phyloP scores from a whole-genome alignment of 306 rosid genomes.

The Delonix regia region DNA sequence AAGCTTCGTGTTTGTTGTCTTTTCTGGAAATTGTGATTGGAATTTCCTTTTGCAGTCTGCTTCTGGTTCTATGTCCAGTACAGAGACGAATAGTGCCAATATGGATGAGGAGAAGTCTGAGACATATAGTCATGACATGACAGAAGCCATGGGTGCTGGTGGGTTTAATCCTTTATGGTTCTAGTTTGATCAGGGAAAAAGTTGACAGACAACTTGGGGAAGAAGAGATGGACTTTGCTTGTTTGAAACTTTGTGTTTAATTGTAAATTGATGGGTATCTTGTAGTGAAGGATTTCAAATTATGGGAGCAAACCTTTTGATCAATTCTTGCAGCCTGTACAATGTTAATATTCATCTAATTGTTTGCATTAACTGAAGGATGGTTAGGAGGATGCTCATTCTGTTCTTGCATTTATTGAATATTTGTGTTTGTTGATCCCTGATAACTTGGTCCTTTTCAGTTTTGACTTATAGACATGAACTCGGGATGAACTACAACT shows the following conservation, averaged over 20 bases:
- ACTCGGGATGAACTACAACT: slow-evolving; percentile 87
- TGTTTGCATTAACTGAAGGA: slow-evolving; percentile 29
- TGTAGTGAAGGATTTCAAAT: slow-evolving; percentile 20
- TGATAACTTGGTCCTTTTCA: slow-evolving; percentile 48
- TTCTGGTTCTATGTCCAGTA: slow-evolving; percentile 70
- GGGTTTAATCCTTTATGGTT: slow-evolving; percentile 42
- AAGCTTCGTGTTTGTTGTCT: no score
- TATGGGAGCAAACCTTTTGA: not conserved
- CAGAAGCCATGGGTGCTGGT: slow-evolving; percentile 99
- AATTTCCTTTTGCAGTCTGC: no score
- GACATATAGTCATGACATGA: slow-evolving; percentile 75
- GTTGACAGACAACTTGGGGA: slow-evolving; percentile 6
- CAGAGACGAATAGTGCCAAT: slow-evolving; percentile 55
- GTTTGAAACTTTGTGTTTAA: slow-evolving; percentile 18
- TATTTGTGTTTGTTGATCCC: slow-evolving; percentile 27
- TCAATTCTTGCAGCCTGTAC: slow-evolving; percentile 22
- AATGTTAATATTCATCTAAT: slow-evolving; percentile 18
- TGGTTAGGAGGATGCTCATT: not conserved
- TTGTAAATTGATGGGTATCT: slow-evolving; percentile 4
- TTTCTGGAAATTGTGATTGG: no score
- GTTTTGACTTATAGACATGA: slow-evolving; percentile 96
- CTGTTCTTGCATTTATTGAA: slow-evolving; percentile 9
- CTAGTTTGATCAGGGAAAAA: slow-evolving; percentile 25
- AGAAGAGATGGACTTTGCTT: slow-evolving; percentile 16
- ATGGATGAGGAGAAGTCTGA: slow-evolving; percentile 76